phyloP scores from a whole-genome alignment of 805 yeast species.

The Saccharomycopsis sp. region DNA sequence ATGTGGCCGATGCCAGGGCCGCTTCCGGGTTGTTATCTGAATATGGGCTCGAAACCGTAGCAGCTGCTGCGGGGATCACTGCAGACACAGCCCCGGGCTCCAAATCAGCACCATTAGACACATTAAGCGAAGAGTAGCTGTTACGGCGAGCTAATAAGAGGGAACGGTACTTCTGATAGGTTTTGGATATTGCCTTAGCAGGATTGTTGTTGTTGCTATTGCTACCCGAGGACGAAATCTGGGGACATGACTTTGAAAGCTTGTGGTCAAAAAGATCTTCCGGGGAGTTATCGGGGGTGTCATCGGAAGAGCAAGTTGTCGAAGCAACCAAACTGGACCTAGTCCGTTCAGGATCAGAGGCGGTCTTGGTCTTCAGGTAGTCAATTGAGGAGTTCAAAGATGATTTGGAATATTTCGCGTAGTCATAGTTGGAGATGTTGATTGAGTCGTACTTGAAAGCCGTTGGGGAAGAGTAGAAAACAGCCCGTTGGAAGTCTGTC shows the following conservation, averaged over 20 bases:
- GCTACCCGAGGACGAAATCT: no score
- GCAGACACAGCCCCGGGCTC: neutral
- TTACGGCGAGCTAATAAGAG: conserved; percentile 6
- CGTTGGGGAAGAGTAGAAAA: neutral
- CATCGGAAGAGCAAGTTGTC: neutral
- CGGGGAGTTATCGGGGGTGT: neutral
- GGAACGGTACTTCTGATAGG: conserved; percentile 18
- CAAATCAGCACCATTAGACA: neutral
- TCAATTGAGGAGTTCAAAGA: conserved; percentile 2
- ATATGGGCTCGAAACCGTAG: neutral
- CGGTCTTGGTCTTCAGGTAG: neutral
- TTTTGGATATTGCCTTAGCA: conserved; percentile 8
- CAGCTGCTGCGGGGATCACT: neutral
- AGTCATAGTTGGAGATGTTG: conserved; percentile 19
- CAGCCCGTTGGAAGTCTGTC: neutral
- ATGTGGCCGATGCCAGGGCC: no score
- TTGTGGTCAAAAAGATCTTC: neutral
- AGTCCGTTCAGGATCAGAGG: neutral
- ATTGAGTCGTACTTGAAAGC: conserved; percentile 8
- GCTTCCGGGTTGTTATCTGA: neutral
- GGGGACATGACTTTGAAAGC: no score
- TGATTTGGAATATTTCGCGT: conserved; percentile 18
- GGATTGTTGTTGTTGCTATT: conserved; percentile 5
- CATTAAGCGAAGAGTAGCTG: neutral
- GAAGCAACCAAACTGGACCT: no score